Evolutionary conservation across 1,284 basidiomycete genomes (phyloP), one percentile per base, ranked within the genome.

Genomic region (Trichosporon sp.): DNA sequence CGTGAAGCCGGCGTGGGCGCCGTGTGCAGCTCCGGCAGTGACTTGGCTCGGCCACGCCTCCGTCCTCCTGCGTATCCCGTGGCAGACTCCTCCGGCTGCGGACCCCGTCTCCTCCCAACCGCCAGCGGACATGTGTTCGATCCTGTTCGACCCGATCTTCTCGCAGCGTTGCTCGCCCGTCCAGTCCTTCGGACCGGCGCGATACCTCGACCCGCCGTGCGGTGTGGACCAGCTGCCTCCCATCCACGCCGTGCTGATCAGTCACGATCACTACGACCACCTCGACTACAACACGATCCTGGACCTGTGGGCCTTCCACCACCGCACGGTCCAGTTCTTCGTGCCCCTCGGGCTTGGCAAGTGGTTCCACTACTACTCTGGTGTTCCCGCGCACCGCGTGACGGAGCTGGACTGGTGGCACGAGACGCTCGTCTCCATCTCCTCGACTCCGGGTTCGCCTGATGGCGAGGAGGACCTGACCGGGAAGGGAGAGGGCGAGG

Each of bases 261-360:
- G 79, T 1, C 83, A 84, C 70, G 82, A 84, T 71, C 83, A 84
- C 68, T 84, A 84, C 67, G 83, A 84, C 73, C 83, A 84, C 72
- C 76, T 84, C 12, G 83, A 84, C 70, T 83, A 84, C 72, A 77
- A 81, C 70, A 81, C 81, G 7, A 81, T 84, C 46, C 76, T 81
- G 65, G 79, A 83, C 51, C 69, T 84, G 12, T 83, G 82, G 82
- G 78, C 79, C 68, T 79, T 76, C 64, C 79, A 80, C 66, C 68
- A 73, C 32, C 54, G 75, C 16, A 81, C 80, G 2, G 78, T 84
- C 19, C 82, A 84, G 66, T 84, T 84, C 70, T 77, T 84, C 67
- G 83, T 84, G 1, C 81, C 82, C 0, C 75, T 84, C 12, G 83
- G 81, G 7, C 73, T 84, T 2, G 81, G 78, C 35, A 68, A 76